A percentile compares a stretch with the other conserved stretches of the same genome.
Evolutionary conservation across 495 filamentous ascomycete species (phyloP).

Genomic region (Talaromyces thailandensis): DNA sequence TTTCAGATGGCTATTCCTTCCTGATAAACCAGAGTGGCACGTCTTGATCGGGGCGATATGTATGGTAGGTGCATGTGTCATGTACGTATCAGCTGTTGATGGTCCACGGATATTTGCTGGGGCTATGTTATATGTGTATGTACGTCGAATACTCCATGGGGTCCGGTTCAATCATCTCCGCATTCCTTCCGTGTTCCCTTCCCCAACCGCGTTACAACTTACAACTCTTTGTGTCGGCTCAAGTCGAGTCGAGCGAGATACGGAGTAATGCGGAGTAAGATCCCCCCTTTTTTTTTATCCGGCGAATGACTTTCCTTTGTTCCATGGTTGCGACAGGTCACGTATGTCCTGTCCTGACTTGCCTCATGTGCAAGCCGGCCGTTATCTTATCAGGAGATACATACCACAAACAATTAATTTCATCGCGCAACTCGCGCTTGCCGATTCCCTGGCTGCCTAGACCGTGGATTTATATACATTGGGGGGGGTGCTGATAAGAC

Average conservation of each 20-base stretch:
- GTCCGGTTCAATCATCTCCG: background rate
- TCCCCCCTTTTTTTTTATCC: background rate
- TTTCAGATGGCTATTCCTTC: background rate
- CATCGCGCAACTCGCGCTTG: background rate
- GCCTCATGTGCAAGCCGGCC: background rate
- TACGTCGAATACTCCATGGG: background rate
- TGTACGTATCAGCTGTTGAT: background rate
- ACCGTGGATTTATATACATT: background rate
- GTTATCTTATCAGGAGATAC: background rate
- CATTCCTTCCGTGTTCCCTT: background rate
- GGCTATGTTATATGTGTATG: background rate
- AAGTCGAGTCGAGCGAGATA: too few relatives aligned
- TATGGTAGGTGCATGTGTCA: background rate
- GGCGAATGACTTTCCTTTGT: background rate
- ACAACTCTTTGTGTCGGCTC: too few relatives aligned
- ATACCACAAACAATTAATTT: background rate
- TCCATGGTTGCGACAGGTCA: background rate
- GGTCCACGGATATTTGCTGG: background rate
- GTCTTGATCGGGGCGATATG: background rate
- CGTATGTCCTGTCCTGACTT: background rate
- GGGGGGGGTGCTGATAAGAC: background rate
- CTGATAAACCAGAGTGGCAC: background rate
- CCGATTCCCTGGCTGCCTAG: background rate
- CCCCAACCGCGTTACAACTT: too few relatives aligned
- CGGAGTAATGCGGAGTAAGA: background rate